Evolutionary conservation across 2,329 filamentous ascomycete genomes (phyloP), one percentile per base, ranked within the genome.

Genomic region (Paecilomyces dactylethromorphus): DNA sequence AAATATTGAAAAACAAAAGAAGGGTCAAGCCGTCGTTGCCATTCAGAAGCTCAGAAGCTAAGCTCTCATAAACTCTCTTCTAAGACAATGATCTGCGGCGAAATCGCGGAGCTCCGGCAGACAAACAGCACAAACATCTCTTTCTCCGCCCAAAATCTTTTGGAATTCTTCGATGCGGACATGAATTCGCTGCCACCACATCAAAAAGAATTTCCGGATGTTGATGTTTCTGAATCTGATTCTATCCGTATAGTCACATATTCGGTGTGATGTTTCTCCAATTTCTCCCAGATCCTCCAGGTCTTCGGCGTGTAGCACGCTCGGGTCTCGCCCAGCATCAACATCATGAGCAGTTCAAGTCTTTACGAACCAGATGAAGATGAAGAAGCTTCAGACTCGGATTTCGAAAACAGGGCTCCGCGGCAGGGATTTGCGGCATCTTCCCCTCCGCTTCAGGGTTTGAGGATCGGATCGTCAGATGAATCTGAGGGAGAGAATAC

Each of bases 281-380:
- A 54, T 49, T 59, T 39, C 22, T 53, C 54, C 50, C 58, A 56
- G 60, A 56, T 26, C 54, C 22, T n/a, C 22, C 31, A 26, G 35
- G 31, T 56, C 33, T 56, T 56, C 24, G 54, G 33, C 33, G 31
- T 56, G 35, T 45, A 56, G 10, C 35, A 45, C 81, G 65, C 74
- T 78, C 54, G 65, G 76, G 53, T 61, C 80, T n/a, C 5, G 24
- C 70, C 81, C 57, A 89, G 90, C 66, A 71, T 62, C 62, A 65
- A 59, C 61, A 73, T 62, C 56, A 76, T 76, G 74, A 75, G 72
- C 72, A 73, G 66, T 62, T 66, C 70, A 59, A 68, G 66, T 57
- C 60, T 63, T 58, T 72, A 71, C 62, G 66, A 69, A 57, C 68
- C 68, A 54, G 70, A 71, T 57, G 69, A 73, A 63, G 67, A 68